phyloP scores from a whole-genome alignment of 768 basidiomycete species.

The Tremella fuciformis region DNA sequence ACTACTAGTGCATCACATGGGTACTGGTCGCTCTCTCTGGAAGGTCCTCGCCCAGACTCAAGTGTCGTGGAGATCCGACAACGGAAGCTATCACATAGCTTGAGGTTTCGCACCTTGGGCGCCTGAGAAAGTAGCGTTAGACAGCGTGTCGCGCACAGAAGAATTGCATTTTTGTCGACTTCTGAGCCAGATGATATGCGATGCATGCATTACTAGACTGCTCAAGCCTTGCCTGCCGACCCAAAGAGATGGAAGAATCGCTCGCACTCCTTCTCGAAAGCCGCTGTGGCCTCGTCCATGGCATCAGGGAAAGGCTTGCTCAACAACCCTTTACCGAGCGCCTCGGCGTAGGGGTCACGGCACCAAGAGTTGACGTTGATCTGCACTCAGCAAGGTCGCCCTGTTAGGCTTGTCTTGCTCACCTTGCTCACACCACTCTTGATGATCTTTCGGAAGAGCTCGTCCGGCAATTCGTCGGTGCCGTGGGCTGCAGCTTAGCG shows the following conservation, averaged over 20 bases:
- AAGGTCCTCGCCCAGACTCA: no score
- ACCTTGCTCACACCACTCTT: slow-evolving; percentile 49
- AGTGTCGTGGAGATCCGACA: no score
- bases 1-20: no score
- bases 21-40: no score
- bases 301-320: slow-evolving; percentile 49
- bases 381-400: slow-evolving; percentile 15
- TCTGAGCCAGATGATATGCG: no score
- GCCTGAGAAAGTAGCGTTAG: no score
- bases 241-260: slow-evolving; percentile 48
- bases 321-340: slow-evolving; percentile 27
- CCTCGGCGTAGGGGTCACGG: slow-evolving; percentile 43
- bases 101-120: no score
- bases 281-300: slow-evolving; percentile 45
- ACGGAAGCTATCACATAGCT: no score
- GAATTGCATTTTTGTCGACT: no score
- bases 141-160: no score
- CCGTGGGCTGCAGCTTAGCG: slow-evolving; percentile 37
- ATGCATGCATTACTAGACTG: no score
- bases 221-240: slow-evolving; percentile 46
- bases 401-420: slow-evolving; percentile 4
- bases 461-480: slow-evolving; percentile 51
- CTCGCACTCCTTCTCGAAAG: slow-evolving; percentile 41
- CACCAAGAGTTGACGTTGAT: slow-evolving; percentile 52
- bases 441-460: slow-evolving; percentile 46